A percentile compares a stretch with the other conserved stretches of the same genome.
These are phyloP conservation scores for Immersiporthe knoxdaviesiana DNA, from an alignment of 2,329 filamentous ascomycete genomes.

Conservation along the genomic window DNA sequence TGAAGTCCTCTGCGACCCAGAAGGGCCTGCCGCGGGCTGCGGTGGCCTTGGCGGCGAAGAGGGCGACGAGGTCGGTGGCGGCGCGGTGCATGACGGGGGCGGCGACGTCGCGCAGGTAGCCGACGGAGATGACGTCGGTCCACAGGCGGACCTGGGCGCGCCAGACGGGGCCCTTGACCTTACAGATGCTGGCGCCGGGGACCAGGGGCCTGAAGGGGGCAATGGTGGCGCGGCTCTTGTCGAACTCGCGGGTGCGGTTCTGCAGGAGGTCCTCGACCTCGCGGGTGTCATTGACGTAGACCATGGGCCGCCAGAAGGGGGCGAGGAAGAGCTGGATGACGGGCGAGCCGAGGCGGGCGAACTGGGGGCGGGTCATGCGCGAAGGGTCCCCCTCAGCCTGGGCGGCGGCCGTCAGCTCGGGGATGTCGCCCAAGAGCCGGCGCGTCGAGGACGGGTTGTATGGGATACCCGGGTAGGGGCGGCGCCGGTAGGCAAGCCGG, in stretches of 20 bases:
- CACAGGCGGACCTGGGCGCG: conserved; percentile 25
- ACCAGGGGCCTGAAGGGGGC: conserved; percentile 24
- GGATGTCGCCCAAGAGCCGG: conserved; percentile 28
- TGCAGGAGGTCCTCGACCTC: conserved; percentile 33
- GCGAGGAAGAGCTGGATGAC: conserved; percentile 21
- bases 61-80: conserved; percentile 31
- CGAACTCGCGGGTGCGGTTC: conserved; percentile 32
- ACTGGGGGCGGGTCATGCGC: conserved; percentile 19
- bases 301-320: conserved; percentile 30
- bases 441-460: conserved; percentile 26
- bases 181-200: conserved; percentile 23
- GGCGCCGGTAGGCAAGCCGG: conserved; percentile 23
- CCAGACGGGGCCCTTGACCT: conserved; percentile 24
- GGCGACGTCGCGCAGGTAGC: conserved; percentile 22
- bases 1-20: conserved; percentile 26
- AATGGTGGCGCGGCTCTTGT: conserved; percentile 19
- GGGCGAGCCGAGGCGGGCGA: conserved; percentile 9
- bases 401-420: conserved; percentile 18
- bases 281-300: conserved; percentile 32
- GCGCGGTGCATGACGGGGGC: conserved; percentile 23
- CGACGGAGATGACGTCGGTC: conserved; percentile 23
- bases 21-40: conserved; percentile 29
- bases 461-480: conserved; percentile 24
- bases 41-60: conserved; percentile 31
- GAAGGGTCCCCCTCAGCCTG: conserved; percentile 10